These are phyloP conservation scores for Barnettozyma sucrosica DNA, from an alignment of 805 yeast genomes.

Conservation along the genomic window DNA sequence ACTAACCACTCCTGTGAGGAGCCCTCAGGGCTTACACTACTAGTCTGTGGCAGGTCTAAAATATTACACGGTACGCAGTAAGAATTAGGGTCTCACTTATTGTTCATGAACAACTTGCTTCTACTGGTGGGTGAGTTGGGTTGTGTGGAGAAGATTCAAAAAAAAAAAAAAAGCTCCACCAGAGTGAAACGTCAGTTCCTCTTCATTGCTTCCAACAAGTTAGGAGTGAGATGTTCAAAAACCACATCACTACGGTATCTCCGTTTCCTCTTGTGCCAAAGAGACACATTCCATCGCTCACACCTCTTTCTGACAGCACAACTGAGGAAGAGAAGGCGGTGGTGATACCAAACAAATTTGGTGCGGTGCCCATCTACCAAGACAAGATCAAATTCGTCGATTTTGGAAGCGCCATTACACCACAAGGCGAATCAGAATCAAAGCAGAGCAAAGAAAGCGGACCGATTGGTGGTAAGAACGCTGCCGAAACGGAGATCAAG, in stretches of 20 bases:
- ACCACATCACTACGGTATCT: conserved; percentile 7
- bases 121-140: too few species aligned
- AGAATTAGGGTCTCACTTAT: too few species aligned
- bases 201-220: too few species aligned
- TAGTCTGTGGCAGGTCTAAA: too few species aligned
- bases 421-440: not conserved
- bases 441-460: not conserved
- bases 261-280: not conserved
- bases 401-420: conserved; percentile 2
- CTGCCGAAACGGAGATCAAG: not conserved
- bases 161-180: not conserved
- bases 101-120: too few species aligned
- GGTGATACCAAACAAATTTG: conserved; percentile 16
- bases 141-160: not conserved
- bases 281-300: not conserved
- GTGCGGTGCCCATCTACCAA: conserved; percentile 17
- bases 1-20: too few species aligned
- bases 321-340: not conserved
- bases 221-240: conserved; percentile 3
- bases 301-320: not conserved
- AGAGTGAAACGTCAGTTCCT: not conserved
- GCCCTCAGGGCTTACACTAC: too few species aligned
- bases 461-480: not conserved
- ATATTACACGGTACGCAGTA: too few species aligned
- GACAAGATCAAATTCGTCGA: conserved; percentile 8